These are phyloP conservation scores for Quercus engelmannii DNA, from an alignment of 306 rosid species.

Conservation along the genomic window DNA sequence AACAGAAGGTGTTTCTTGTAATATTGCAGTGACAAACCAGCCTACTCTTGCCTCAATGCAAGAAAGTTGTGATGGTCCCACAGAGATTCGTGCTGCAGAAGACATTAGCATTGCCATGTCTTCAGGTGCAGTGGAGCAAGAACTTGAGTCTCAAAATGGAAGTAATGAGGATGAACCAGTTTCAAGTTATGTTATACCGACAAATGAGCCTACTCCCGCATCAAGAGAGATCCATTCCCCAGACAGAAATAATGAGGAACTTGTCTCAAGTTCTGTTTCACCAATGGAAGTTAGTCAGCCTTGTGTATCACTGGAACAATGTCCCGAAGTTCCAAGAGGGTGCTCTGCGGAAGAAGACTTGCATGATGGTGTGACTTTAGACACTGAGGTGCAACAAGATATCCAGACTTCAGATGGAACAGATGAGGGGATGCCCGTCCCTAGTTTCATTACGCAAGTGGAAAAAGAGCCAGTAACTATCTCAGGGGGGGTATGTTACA, in stretches of 20 bases:
- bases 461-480: constrained; percentile 22
- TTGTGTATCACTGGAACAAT: constrained; percentile 34
- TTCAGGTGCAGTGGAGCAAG: constrained; percentile 10
- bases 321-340: constrained; percentile 28
- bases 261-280: constrained; percentile 10
- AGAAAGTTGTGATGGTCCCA: constrained; percentile 2
- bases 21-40: not conserved
- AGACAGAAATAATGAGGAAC: constrained; percentile 1
- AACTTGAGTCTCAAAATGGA: constrained; percentile 14
- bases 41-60: not conserved
- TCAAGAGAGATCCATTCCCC: constrained; percentile 13
- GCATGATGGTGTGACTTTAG: constrained; percentile 22
- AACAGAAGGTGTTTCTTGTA: not conserved
- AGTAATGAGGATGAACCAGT: constrained; percentile 12
- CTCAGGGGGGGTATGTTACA: constrained; percentile 19
- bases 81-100: not conserved
- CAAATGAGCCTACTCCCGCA: constrained; percentile 7
- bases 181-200: not conserved
- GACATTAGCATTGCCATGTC: constrained; percentile 1
- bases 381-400: constrained; percentile 26
- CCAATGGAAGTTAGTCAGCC: constrained; percentile 27
- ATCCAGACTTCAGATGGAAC: constrained; percentile 24
- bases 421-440: constrained; percentile 27
- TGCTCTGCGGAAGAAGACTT: constrained; percentile 19
- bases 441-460: constrained; percentile 21